Conservation (phyloP, 306 rosid genomes). For the Cucurbita pepo region DNA sequence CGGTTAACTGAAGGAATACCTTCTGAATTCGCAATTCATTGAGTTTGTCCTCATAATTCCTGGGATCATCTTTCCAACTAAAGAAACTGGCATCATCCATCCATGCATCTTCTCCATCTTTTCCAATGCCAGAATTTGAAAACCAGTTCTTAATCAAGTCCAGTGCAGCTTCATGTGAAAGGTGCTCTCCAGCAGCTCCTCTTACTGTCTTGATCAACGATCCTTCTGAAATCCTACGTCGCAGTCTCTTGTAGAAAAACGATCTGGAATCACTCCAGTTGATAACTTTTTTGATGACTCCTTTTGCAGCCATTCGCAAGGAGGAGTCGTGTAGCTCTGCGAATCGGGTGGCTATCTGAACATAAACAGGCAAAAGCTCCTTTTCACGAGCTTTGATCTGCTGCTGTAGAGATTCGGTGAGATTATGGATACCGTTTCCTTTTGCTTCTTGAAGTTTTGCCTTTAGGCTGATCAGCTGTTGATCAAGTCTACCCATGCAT, state of each 20-base stretch:
- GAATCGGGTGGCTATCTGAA: constrained; percentile 84
- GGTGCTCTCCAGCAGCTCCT: constrained; percentile 74
- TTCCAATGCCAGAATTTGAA: constrained; percentile 35
- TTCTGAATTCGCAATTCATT: constrained; percentile 79
- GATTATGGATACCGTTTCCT: constrained; percentile 17
- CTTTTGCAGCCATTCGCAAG: constrained; percentile 90
- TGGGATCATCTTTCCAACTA: constrained; percentile 53
- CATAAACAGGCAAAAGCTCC: constrained; percentile 81
- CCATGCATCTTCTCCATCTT: constrained; percentile 50
- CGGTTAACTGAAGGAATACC: constrained; percentile 55
- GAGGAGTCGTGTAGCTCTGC: constrained; percentile 95
- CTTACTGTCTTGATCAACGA: constrained; percentile 50
- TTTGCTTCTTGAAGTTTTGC: constrained; percentile 61
- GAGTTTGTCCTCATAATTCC: constrained; percentile 54
- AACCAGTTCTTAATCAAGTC: constrained; percentile 61
- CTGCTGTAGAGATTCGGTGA: constrained; percentile 55
- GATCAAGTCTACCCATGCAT: constrained; percentile 92
- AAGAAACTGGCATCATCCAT: constrained; percentile 67
- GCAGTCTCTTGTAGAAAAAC: constrained; percentile 67
- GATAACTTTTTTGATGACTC: constrained; percentile 69
- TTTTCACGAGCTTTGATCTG: constrained; percentile 76
- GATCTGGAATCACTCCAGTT: constrained; percentile 68
- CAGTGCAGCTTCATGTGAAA: constrained; percentile 49
- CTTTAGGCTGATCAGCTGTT: constrained; percentile 55
- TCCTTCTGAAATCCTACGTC: constrained; percentile 66